A percentile compares a stretch with the other conserved stretches of the same genome.
phyloP scores from a whole-genome alignment of 306 rosid species.

The Albizia julibrissin region DNA sequence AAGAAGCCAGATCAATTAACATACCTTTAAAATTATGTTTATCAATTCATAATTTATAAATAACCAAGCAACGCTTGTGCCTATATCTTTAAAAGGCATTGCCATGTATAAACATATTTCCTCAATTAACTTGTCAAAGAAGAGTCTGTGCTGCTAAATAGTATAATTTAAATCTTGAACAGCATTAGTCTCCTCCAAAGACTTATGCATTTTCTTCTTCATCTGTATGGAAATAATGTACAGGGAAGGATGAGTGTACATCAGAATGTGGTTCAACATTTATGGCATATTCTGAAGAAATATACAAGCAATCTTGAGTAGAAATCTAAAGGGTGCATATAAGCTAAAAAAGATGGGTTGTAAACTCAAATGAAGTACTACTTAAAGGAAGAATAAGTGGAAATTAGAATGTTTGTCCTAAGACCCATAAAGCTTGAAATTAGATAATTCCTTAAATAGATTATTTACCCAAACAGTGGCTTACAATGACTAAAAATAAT shows the following conservation, averaged over 20 bases:
- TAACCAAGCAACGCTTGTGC: neutral
- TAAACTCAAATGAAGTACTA: neutral
- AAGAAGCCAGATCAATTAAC: neutral
- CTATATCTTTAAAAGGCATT: neutral
- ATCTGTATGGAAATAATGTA: constrained; percentile 32
- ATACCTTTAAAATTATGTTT: neutral
- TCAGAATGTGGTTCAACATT: neutral
- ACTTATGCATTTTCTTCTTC: constrained; percentile 55
- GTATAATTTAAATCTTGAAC: constrained; percentile 45
- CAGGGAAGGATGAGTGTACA: neutral
- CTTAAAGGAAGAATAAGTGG: neutral
- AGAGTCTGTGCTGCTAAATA: constrained; percentile 63
- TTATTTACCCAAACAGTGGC: neutral
- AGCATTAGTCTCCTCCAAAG: constrained; percentile 8
- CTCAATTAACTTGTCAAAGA: no score
- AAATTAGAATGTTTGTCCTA: neutral
- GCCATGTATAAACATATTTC: neutral
- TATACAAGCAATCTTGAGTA: neutral
- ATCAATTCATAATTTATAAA: neutral
- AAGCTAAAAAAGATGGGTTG: constrained; percentile 4
- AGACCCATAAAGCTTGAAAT: constrained; percentile 1
- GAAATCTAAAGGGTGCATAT: neutral
- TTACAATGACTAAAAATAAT: neutral
- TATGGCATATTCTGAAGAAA: neutral
- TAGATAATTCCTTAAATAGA: neutral